phyloP scores from a whole-genome alignment of 768 basidiomycete species.

The Pleurotus sapidus region DNA sequence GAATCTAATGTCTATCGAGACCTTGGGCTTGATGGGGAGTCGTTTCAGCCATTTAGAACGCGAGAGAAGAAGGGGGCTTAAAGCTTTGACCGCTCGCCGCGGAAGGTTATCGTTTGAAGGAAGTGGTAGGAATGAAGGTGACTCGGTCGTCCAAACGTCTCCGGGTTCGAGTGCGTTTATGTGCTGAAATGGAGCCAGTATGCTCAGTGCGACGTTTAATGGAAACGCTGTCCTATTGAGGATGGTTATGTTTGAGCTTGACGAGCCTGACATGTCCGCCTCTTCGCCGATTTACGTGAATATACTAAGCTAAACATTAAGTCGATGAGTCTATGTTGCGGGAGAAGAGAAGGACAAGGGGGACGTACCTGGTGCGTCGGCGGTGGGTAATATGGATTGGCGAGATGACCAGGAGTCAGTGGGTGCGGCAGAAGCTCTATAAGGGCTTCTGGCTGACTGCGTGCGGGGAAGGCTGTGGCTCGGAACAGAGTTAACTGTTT shows the following conservation, averaged over 20 bases:
- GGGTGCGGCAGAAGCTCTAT: neutral
- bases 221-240: constrained; percentile 10
- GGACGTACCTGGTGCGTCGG: neutral
- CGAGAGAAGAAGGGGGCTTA: neutral
- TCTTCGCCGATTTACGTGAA: neutral
- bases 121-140: constrained; percentile 4
- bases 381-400: neutral
- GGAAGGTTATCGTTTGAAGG: neutral
- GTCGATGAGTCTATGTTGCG: neutral
- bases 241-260: constrained; percentile 4
- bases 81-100: neutral
- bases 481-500: constrained; percentile 7
- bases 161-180: constrained; percentile 10
- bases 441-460: neutral
- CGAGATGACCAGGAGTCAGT: neutral
- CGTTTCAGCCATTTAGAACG: constrained; percentile 8
- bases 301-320: neutral
- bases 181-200: constrained; percentile 8
- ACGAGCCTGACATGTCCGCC: constrained; percentile 1
- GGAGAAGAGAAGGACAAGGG: neutral
- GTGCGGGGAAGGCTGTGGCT: constrained; percentile 1
- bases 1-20: constrained; percentile 9
- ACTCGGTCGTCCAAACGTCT: constrained; percentile 6
- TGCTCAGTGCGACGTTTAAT: constrained; percentile 9
- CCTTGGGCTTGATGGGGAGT: neutral